Conservation (phyloP, 495 filamentous ascomycete species). For the Penicillium diatomitis region DNA sequence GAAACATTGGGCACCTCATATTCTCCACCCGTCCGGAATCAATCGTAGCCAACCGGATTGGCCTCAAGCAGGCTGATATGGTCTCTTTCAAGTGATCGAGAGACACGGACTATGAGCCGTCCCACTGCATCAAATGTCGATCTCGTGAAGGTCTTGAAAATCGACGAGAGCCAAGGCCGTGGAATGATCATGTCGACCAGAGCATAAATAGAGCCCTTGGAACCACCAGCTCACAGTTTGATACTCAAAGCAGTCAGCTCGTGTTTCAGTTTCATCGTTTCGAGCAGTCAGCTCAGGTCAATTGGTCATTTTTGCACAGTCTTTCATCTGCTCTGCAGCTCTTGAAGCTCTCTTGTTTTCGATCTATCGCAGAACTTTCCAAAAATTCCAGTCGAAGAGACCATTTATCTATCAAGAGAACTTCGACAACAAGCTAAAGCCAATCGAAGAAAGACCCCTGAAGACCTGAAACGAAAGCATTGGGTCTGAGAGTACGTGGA, state of each 20-base stretch:
- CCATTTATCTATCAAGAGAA: constrained; percentile 28
- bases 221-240: constrained; percentile 20
- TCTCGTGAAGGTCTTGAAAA: constrained; percentile 24
- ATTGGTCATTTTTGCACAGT: constrained; percentile 15
- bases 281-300: constrained; percentile 11
- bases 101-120: constrained; percentile 33
- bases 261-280: constrained; percentile 28
- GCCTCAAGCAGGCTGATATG: constrained; percentile 18
- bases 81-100: constrained; percentile 22
- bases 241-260: constrained; percentile 21
- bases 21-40: constrained; percentile 29
- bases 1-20: constrained; percentile 27
- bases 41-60: constrained; percentile 30
- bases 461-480: constrained; percentile 29
- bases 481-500: constrained; percentile 25
- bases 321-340: constrained; percentile 11
- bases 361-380: constrained; percentile 6
- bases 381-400: constrained; percentile 20
- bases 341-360: constrained; percentile 21
- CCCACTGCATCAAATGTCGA: constrained; percentile 28
- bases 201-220: constrained; percentile 39
- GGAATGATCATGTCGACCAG: constrained; percentile 23
- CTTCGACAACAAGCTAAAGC: constrained; percentile 19
- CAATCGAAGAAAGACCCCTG: constrained; percentile 21
- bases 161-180: constrained; percentile 12